Conservation (phyloP, 2,329 filamentous ascomycete genomes). For the Cercospora sp. region DNA sequence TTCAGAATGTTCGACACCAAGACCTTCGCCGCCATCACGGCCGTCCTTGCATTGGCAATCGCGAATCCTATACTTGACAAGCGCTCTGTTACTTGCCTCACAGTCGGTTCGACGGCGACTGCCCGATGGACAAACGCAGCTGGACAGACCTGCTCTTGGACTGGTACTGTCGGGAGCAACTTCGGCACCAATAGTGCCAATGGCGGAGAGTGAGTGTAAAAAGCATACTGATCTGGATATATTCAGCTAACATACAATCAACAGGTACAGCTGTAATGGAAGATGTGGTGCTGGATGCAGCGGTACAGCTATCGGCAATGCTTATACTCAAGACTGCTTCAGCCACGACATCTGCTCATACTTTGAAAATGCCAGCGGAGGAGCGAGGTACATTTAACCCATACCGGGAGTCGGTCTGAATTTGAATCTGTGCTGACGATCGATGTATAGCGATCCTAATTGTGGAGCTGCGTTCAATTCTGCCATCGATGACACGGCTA, state of each 20-base stretch:
- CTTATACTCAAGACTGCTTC: slow-evolving; percentile 54
- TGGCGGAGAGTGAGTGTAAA: slow-evolving; percentile 47
- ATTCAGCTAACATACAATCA: background rate
- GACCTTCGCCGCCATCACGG: background rate
- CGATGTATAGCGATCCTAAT: slow-evolving; percentile 47
- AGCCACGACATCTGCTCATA: slow-evolving; percentile 55
- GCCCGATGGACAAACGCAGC: slow-evolving; percentile 51
- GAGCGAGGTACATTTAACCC: slow-evolving; percentile 41
- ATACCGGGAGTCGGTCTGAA: background rate
- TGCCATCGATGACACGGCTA: slow-evolving; percentile 48
- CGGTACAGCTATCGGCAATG: slow-evolving; percentile 48
- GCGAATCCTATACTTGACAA: slow-evolving; percentile 15
- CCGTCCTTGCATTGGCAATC: background rate
- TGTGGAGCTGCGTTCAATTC: slow-evolving; percentile 49
- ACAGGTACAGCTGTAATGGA: slow-evolving; percentile 53
- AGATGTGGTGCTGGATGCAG: slow-evolving; percentile 52
- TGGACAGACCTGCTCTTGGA: slow-evolving; percentile 47
- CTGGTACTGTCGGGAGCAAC: slow-evolving; percentile 51
- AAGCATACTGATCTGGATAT: too few species aligned
- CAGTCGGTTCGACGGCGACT: slow-evolving; percentile 45
- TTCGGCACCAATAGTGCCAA: slow-evolving; percentile 47
- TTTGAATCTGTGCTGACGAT: background rate
- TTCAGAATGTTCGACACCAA: background rate
- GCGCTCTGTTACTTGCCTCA: slow-evolving; percentile 40
- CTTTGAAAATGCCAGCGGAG: slow-evolving; percentile 52